phyloP scores from a whole-genome alignment of 208 protist genomes.

The Trypanosoma melophagium region DNA sequence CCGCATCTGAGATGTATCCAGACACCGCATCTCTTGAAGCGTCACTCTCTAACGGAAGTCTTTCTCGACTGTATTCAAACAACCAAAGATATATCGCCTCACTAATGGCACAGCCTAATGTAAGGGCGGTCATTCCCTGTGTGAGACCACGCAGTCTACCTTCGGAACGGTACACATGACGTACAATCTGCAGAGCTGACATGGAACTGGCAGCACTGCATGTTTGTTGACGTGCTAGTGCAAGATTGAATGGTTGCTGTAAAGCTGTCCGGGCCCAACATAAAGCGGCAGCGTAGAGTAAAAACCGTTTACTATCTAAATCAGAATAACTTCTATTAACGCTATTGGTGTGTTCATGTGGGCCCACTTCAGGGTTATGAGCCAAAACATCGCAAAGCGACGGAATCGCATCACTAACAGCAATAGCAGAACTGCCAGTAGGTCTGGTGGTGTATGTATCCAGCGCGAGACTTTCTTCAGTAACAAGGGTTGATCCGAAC shows the following conservation, averaged over 20 bases:
- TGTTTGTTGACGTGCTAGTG: constrained; percentile 79
- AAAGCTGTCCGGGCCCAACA: constrained; percentile 68
- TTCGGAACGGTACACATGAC: constrained; percentile 43
- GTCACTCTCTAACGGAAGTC: constrained; percentile 32
- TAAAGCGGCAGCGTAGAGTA: constrained; percentile 56
- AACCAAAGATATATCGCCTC: constrained; percentile 79
- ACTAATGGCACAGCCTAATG: constrained; percentile 68
- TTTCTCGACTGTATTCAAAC: constrained; percentile 76
- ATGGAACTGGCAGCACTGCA: constrained; percentile 30
- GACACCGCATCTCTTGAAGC: constrained; percentile 52
- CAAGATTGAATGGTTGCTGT: constrained; percentile 84
- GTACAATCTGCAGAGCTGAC: constrained; percentile 42
- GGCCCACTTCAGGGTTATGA: not conserved
- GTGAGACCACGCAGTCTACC: constrained; percentile 53
- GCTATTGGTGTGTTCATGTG: constrained; percentile 75
- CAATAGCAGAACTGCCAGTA: not conserved
- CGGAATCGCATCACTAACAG: not conserved
- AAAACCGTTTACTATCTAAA: constrained; percentile 50
- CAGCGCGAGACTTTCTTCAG: too few species aligned
- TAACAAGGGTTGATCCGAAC: constrained; percentile 4
- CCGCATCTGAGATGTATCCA: constrained; percentile 63
- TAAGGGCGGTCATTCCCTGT: constrained; percentile 63
- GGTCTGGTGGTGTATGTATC: too few species aligned
- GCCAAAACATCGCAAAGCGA: not conserved
- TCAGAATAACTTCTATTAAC: constrained; percentile 78